These are phyloP conservation scores for Leccinum subfulvum DNA, from an alignment of 1,284 basidiomycete genomes.

Conservation along the genomic window DNA sequence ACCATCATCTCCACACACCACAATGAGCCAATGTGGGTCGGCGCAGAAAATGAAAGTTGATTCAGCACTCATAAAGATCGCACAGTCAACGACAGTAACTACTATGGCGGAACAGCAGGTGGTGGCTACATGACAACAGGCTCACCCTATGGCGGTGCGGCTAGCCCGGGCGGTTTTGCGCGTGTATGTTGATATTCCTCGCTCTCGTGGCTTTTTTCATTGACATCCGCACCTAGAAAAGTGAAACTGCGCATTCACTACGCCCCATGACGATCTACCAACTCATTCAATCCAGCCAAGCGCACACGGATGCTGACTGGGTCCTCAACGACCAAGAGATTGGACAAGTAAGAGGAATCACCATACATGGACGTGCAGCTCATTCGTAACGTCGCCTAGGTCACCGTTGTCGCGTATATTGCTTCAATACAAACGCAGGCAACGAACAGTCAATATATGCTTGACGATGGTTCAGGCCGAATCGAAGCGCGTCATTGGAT, in stretches of 20 bases:
- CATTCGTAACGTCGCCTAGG: conserved; percentile 36
- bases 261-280: conserved; percentile 88
- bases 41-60: background rate
- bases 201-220: conserved; percentile 4
- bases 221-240: conserved; percentile 32
- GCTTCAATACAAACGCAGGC: conserved; percentile 67
- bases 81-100: conserved; percentile 35
- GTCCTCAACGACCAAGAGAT: conserved; percentile 79
- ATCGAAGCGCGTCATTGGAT: conserved; percentile 91
- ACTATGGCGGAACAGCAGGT: conserved; percentile 36
- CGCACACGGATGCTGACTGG: conserved; percentile 88
- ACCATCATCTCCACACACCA: background rate
- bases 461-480: conserved; percentile 89
- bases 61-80: conserved; percentile 6
- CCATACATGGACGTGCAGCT: background rate
- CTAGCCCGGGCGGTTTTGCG: conserved; percentile 44
- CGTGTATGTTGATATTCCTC: conserved; percentile 32
- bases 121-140: conserved; percentile 43
- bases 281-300: conserved; percentile 73
- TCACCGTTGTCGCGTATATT: conserved; percentile 82
- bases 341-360: conserved; percentile 60
- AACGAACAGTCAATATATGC: conserved; percentile 79
- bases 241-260: conserved; percentile 63
- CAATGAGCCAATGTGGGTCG: conserved; percentile 45
- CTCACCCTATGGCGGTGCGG: conserved; percentile 43